These are phyloP conservation scores for Hyphodiscus hymeniophilus DNA, from an alignment of 495 filamentous ascomycete species.

Conservation along the genomic window DNA sequence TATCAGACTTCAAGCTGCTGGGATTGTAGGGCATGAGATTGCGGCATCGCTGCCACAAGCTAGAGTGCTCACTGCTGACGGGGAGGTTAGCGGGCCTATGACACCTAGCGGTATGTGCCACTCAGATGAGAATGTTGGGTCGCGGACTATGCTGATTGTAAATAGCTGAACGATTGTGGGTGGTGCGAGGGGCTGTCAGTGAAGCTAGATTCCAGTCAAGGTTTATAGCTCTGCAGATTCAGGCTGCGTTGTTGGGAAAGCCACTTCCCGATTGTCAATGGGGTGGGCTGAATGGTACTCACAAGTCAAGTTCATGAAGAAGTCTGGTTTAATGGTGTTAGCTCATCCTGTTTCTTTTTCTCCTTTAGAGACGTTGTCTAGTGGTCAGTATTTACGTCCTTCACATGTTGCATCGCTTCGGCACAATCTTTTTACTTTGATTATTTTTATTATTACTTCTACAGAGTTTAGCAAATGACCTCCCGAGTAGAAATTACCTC, in stretches of 20 bases:
- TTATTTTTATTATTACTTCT: too few species aligned
- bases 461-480: too few species aligned
- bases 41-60: not conserved
- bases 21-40: not conserved
- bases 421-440: too few species aligned
- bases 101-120: not conserved
- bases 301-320: too few species aligned
- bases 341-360: too few species aligned
- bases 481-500: too few species aligned
- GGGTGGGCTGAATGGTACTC: too few species aligned
- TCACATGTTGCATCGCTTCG: too few species aligned
- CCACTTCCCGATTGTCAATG: slow-evolving; percentile 1
- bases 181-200: slow-evolving; percentile 3
- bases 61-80: not conserved
- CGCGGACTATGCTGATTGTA: too few species aligned
- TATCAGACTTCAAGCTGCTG: not conserved
- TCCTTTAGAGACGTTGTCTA: too few species aligned
- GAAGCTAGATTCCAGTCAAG: slow-evolving; percentile 6
- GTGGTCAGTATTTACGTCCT: too few species aligned
- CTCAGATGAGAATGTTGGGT: not conserved
- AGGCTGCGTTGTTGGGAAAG: slow-evolving; percentile 7
- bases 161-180: slow-evolving; percentile 9
- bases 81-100: not conserved
- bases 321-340: too few species aligned
- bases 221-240: slow-evolving; percentile 12